Conservation (phyloP, 75 land plant species). For the Pinus tabuliformis region DNA sequence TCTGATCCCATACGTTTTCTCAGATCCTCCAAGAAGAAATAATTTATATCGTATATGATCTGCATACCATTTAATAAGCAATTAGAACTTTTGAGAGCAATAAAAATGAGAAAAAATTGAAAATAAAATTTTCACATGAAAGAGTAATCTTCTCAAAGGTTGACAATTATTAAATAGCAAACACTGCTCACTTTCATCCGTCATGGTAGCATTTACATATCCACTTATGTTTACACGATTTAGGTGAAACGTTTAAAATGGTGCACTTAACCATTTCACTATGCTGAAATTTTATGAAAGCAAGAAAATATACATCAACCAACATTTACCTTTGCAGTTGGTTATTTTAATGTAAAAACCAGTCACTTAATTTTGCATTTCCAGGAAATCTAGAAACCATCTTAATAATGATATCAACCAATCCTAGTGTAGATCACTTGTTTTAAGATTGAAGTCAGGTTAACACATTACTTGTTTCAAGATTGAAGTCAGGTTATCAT, state of each 20-base stretch:
- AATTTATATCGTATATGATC: constrained; percentile 79
- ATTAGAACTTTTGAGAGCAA: not conserved
- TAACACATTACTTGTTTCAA: not conserved
- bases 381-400: too few species aligned
- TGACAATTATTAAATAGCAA: not conserved
- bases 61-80: constrained; percentile 13
- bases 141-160: not conserved
- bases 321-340: too few species aligned
- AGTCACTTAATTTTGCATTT: too few species aligned
- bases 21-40: constrained; percentile 60
- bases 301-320: too few species aligned
- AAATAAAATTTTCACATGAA: not conserved
- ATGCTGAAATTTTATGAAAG: too few species aligned
- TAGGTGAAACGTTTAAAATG: not conserved
- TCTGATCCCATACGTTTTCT: constrained; percentile 55
- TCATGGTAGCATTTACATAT: not conserved
- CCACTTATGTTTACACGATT: not conserved
- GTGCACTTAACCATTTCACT: not conserved
- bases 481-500: not conserved
- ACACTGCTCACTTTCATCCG: not conserved
- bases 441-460: not conserved
- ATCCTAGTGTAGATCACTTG: not conserved
- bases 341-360: too few species aligned
- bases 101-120: not conserved
- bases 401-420: too few species aligned